Evolutionary conservation across 2,329 filamentous ascomycete species (phyloP).

Genomic region (Cytospora paraplurivora): DNA sequence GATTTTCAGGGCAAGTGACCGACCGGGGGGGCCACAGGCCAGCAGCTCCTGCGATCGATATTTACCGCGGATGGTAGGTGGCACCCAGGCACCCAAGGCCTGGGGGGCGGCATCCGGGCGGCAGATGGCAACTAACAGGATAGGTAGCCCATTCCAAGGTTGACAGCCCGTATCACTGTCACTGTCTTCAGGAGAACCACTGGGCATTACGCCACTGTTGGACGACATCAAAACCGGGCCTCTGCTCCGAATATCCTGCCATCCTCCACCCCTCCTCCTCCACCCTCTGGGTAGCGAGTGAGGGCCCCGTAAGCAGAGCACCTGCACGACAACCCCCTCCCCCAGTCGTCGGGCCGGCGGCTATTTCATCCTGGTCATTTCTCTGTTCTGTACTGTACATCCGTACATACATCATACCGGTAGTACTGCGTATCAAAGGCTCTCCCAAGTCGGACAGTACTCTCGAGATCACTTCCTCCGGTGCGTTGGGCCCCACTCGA

Average conservation of each 20-base stretch:
- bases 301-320: neutral
- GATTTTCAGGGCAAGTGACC: neutral
- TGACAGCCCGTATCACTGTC: no score
- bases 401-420: no score
- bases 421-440: no score
- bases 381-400: no score
- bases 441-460: no score
- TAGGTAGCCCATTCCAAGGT: neutral
- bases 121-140: neutral
- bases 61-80: neutral
- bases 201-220: neutral
- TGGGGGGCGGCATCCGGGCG: neutral
- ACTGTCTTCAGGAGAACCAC: no score
- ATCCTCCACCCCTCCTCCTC: neutral
- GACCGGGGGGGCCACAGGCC: neutral
- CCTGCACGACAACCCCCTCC: slow-evolving; percentile 1
- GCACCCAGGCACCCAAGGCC: neutral
- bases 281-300: slow-evolving; percentile 14
- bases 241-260: neutral
- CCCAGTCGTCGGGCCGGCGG: neutral
- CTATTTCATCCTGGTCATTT: no score
- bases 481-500: no score
- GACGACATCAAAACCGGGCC: slow-evolving; percentile 5
- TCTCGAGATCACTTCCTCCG: no score
- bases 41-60: neutral